Evolutionary conservation across 257 asterid species (phyloP).

Genomic region (Plantago major): DNA sequence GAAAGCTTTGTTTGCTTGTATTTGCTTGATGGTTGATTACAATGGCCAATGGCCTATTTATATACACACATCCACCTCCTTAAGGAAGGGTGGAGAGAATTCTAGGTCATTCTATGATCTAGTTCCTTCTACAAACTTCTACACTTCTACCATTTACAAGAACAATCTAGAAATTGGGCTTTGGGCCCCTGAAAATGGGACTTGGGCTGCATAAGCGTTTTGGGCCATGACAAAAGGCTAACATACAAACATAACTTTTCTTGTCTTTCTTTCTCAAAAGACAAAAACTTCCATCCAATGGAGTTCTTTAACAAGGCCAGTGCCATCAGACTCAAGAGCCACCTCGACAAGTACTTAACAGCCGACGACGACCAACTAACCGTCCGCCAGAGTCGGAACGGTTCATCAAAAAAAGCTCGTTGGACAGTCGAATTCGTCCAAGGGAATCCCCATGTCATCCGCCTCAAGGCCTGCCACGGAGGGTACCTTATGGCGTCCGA

Average conservation of each 20-base stretch:
- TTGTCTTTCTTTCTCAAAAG: neutral
- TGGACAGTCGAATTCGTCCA: constrained; percentile 58
- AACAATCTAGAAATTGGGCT: too few species aligned
- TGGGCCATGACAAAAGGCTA: too few species aligned
- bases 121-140: too few species aligned
- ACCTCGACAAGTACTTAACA: constrained; percentile 46
- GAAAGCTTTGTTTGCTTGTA: too few species aligned
- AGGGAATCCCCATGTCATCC: constrained; percentile 44
- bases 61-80: too few species aligned
- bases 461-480: constrained; percentile 56
- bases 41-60: too few species aligned
- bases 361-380: constrained; percentile 48
- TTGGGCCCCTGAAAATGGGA: too few species aligned
- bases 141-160: too few species aligned
- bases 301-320: constrained; percentile 53
- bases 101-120: too few species aligned
- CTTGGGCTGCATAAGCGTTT: too few species aligned
- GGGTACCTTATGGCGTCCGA: constrained; percentile 61
- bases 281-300: constrained; percentile 23
- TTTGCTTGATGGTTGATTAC: too few species aligned
- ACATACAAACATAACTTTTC: constrained; percentile 17
- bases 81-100: too few species aligned
- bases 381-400: constrained; percentile 43
- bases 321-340: constrained; percentile 50
- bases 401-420: constrained; percentile 28